Base-by-base conservation (phyloP, 108 stramenopile genomes). In the Stephanodiscus minutulus region DNA sequence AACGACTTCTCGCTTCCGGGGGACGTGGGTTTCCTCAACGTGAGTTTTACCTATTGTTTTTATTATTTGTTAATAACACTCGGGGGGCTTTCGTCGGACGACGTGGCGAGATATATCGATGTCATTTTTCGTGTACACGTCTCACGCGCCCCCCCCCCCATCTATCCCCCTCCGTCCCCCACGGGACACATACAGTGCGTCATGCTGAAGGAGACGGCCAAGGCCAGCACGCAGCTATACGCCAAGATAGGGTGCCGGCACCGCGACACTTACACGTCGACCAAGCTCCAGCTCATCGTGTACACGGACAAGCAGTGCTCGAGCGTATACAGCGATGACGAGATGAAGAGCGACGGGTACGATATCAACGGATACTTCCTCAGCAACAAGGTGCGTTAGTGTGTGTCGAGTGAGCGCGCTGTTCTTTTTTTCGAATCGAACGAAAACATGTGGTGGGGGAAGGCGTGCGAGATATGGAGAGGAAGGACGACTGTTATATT, bases 191-290 rank as follows among this genome's bases (percentile, higher is more conserved):
- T 21, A n/a, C 72, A 90, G 82, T 91, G 92, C 54, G 86, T 90
- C 52, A 54, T 83, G 64, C 68, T 93, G 12, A 82, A 84, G 43
- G 78, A 87, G 56, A 88, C 84, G 20, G 65, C 64, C 15, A 64
- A 88, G 60, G 39, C 80, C 10, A 56, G 77, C 41, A 37, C 72
- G 5, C 76, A 73, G 0, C 77, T 95, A 27, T 95, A 95, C 53
- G 93, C 89, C 69, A 95, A 95, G 61, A 91, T 95, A 67, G 93
- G 93, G 21, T 95, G 93, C 66, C 82, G 87, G 70, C 88, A 91
- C 18, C 81, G 89, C 17, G 88, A 87, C 53, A 92, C 93, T 0
- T 92, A 85, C 67, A 92, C 89, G 10, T 92, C 91, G 37, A 92
- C 91, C 28, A 91, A 86, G 47, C 68, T 95, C 1, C 82, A 89